Evolutionary conservation across 495 filamentous ascomycete genomes (phyloP), one percentile per base, ranked within the genome.

Genomic region (Talaromyces thailandensis): DNA sequence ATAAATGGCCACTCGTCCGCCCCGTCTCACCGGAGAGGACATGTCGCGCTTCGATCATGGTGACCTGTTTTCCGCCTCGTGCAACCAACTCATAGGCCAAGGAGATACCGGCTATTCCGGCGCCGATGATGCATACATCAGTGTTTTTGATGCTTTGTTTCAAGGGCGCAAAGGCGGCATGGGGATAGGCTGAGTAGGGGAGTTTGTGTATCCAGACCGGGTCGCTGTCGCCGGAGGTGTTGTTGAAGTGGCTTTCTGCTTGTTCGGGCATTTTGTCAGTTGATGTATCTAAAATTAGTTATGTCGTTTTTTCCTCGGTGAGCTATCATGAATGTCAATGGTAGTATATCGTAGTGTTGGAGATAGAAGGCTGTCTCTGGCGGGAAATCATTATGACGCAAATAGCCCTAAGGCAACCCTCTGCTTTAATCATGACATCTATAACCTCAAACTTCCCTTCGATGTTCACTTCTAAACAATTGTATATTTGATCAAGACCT

Each of bases 21-120:
- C 83, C 81, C 0, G 76, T 76, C 64, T 85, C 84, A 0, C 83
- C 81, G 1, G 81, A 76, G 2, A 84, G 68, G 9, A 79, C 72
- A 7, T 83, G 73, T 7, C 82, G 76, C 4, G 83, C 82, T 60
- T 85, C 83, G 45, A 84, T 69, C 64, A 84, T 72, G n/a, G 72
- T 71, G 5, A 84, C 81, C 3, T 52, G 8, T 0, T 69, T 59
- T 32, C 75, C 64, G 25, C 82, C 83, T 16, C 79, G 75, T n/a
- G 26, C 66, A 58, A 85, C 71, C 0, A 82, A 75, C 65, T 85
- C 82, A 59, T 84, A 84, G 3, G 83, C 81, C 6, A 69, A 72
- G 2, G 74, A 76, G 28, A 86, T 76, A 8, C 83, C 84, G 8
- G 81, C 69, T 57, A 84, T 85, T 32, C 84, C 82, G 29, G 79